phyloP scores from a whole-genome alignment of 2,329 filamentous ascomycete genomes.

The Monascus ruber region DNA sequence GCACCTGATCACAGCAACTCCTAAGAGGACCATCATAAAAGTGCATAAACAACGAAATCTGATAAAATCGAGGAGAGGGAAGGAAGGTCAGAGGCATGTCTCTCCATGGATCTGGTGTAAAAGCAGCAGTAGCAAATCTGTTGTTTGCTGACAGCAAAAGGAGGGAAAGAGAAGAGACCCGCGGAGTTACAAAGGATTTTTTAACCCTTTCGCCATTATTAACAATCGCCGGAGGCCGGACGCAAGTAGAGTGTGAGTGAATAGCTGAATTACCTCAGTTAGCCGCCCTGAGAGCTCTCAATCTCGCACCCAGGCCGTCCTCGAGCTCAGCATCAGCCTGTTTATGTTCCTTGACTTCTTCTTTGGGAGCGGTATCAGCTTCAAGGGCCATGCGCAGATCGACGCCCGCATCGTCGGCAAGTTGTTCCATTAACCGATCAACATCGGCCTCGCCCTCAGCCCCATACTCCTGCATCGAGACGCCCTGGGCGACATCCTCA shows the following conservation, averaged over 20 bases:
- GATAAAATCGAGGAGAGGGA: no score
- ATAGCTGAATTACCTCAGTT: slow-evolving; percentile 10
- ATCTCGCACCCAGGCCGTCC: slow-evolving; percentile 30
- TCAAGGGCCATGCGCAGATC: slow-evolving; percentile 31
- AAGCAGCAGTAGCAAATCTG: no score
- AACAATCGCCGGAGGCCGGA: no score
- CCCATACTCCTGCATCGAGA: slow-evolving; percentile 34
- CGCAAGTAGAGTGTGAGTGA: neutral
- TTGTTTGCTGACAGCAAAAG: no score
- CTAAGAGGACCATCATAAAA: no score
- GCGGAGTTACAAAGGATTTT: no score
- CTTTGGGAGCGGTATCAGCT: slow-evolving; percentile 26
- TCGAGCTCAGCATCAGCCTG: slow-evolving; percentile 28
- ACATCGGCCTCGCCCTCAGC: slow-evolving; percentile 33
- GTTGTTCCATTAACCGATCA: slow-evolving; percentile 33
- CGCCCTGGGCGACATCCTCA: slow-evolving; percentile 29
- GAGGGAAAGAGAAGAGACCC: no score
- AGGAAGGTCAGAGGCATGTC: no score
- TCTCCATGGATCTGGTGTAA: no score
- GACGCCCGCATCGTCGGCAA: slow-evolving; percentile 34
- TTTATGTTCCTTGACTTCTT: slow-evolving; percentile 30
- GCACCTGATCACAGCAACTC: no score
- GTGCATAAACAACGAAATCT: no score
- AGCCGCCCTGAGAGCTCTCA: slow-evolving; percentile 29
- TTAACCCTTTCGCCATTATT: no score